Evolutionary conservation across 2,329 filamentous ascomycete species (phyloP).

Genomic region (Stagonosporopsis chrysanthemi): DNA sequence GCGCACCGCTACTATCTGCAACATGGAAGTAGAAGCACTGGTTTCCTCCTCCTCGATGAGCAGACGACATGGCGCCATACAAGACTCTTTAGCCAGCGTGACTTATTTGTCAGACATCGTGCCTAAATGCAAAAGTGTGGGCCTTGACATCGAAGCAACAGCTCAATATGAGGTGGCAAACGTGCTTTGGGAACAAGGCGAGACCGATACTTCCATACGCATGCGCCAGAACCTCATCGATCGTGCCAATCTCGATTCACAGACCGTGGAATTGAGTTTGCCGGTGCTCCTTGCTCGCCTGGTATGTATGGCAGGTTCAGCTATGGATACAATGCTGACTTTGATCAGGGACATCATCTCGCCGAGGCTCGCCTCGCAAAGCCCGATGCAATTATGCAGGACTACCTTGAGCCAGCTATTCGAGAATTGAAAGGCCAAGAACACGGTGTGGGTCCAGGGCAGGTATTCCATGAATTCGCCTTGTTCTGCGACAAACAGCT

Average conservation of each 20-base stretch:
- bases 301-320: slow-evolving; percentile 44
- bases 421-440: slow-evolving; percentile 75
- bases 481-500: slow-evolving; percentile 94
- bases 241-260: slow-evolving; percentile 41
- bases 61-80: slow-evolving; percentile 79
- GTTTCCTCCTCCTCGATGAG: slow-evolving; percentile 77
- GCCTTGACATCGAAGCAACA: slow-evolving; percentile 77
- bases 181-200: slow-evolving; percentile 92
- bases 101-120: slow-evolving; percentile 83
- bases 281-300: slow-evolving; percentile 85
- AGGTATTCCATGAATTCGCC: slow-evolving; percentile 94
- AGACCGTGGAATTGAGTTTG: slow-evolving; percentile 39
- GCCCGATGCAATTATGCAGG: slow-evolving; percentile 85
- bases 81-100: slow-evolving; percentile 86
- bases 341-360: slow-evolving; percentile 74
- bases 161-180: slow-evolving; percentile 84
- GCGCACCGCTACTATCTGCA: slow-evolving; percentile 68
- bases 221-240: slow-evolving; percentile 76
- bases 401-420: slow-evolving; percentile 85
- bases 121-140: slow-evolving; percentile 71
- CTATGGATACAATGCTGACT: slow-evolving; percentile 19
- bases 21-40: slow-evolving; percentile 79
- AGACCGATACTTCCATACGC: slow-evolving; percentile 85
- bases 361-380: slow-evolving; percentile 91
- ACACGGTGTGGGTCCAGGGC: slow-evolving; percentile 76